Evolutionary conservation across 2,329 filamentous ascomycete species (phyloP), one percentile per base, ranked within the genome.

Genomic region (Cladophialophora chaetospira): DNA sequence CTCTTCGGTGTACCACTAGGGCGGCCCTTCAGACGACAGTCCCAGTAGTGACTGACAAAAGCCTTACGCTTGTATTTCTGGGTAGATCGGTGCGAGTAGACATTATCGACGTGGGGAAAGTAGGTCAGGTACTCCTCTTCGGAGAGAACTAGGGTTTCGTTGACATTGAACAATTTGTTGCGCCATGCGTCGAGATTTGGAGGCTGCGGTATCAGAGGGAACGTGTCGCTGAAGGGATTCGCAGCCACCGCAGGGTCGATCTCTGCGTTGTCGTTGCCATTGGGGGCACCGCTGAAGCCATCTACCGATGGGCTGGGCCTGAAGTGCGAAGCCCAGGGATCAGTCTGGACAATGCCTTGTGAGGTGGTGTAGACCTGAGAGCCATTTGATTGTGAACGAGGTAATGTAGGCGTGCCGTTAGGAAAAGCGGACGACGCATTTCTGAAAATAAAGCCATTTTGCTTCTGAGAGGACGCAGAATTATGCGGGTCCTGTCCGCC

Each of bases 31-130:
- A 92, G 81, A 29, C 89, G 83, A 67, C 89, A 93, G 73, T 92
- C 89, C 86, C 88, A 92, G 72, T 92, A 93, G 72, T 91, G 88
- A 1, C 88, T 90, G 53, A 91, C 80, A 64, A 92, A 89, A n/a
- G 87, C 86, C 66, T 89, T 90, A 66, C 87, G 86, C 75, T 92
- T 92, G 72, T 91, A 91, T 52, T 80, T 81, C 69, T 92, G 89
- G 2, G 88, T 91, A 1, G 88, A 91, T 60, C 88, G 86, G 73
- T 91, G 89, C 23, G 88, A 92, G 73, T 91, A 93, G 65, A 92
- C 83, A 69, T 92, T 92, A 75, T 92, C 89, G 64, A 93, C 81
- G 71, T 92, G 88, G 0, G 88, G 88, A 67, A 91, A 92, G 72
- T 92, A 93, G 5, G 83, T 90, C 67, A 89, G 83, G 62, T 80